Percentiles rank a stretch among this genome's conserved stretches.
Evolutionary conservation across 352 stramenopile genomes (phyloP).

Genomic region (Aphanomyces astaci): DNA sequence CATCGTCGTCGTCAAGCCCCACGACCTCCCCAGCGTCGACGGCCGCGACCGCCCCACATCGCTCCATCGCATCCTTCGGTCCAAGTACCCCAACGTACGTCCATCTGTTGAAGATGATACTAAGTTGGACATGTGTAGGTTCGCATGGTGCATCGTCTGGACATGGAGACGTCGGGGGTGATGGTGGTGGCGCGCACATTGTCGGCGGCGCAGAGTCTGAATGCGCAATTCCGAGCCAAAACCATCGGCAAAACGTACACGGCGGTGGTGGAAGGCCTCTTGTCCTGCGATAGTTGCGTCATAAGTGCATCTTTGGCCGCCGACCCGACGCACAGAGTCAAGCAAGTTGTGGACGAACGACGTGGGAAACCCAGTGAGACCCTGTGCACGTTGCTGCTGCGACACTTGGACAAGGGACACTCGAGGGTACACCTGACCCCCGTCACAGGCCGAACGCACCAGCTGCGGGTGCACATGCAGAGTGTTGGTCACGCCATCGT

Average conservation of each 20-base stretch:
- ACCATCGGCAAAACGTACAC: constrained; percentile 53
- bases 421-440: constrained; percentile 57
- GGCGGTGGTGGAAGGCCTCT: constrained; percentile 38
- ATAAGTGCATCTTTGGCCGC: constrained; percentile 45
- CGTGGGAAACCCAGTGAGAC: constrained; percentile 28
- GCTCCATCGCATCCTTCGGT: constrained; percentile 37
- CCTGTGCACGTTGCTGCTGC: constrained; percentile 5
- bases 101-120: neutral
- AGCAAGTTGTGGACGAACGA: constrained; percentile 31
- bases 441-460: constrained; percentile 86
- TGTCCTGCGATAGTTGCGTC: constrained; percentile 27
- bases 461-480: constrained; percentile 91
- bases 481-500: constrained; percentile 89
- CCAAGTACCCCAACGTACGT: constrained; percentile 29
- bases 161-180: constrained; percentile 66
- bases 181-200: constrained; percentile 58
- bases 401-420: neutral
- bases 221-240: constrained; percentile 54
- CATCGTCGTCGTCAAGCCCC: constrained; percentile 52
- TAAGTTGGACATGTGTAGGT: constrained; percentile 26
- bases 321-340: constrained; percentile 42
- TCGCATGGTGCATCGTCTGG: constrained; percentile 70
- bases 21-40: constrained; percentile 51
- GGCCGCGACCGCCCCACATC: constrained; percentile 36
- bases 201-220: constrained; percentile 49